phyloP scores from a whole-genome alignment of 257 asterid species.

The Capsicum pubescens region DNA sequence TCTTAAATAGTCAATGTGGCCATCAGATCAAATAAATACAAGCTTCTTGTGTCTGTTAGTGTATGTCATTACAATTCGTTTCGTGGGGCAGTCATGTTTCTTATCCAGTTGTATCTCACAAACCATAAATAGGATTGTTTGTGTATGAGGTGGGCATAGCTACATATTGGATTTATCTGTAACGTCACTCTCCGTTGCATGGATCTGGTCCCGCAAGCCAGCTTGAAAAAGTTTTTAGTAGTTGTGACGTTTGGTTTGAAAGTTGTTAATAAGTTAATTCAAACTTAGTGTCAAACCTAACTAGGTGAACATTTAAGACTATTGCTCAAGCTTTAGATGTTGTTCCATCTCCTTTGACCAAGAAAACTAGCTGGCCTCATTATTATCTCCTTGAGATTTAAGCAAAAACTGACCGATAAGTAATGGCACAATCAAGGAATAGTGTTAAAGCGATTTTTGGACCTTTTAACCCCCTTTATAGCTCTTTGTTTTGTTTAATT shows the following conservation, averaged over 20 bases:
- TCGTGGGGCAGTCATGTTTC: conserved; percentile 4
- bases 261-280: not conserved
- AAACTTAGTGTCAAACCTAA: not conserved
- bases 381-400: not conserved
- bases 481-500: not conserved
- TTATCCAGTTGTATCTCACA: conserved; percentile 19
- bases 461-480: too few relatives aligned
- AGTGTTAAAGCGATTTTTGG: not conserved
- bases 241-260: not conserved
- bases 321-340: not conserved
- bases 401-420: not conserved
- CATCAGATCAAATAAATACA: not conserved
- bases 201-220: conserved; percentile 9
- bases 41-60: conserved; percentile 5
- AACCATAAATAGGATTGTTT: not conserved
- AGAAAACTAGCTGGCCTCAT: conserved; percentile 20
- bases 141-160: conserved; percentile 20
- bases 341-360: not conserved
- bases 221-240: not conserved
- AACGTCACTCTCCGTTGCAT: not conserved
- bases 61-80: not conserved
- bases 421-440: not conserved
- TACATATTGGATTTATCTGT: conserved; percentile 5
- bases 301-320: conserved; percentile 14
- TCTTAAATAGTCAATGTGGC: conserved; percentile 3